These are phyloP conservation scores for Epichloe gansuensis DNA, from an alignment of 2,329 filamentous ascomycete genomes.

Conservation along the genomic window DNA sequence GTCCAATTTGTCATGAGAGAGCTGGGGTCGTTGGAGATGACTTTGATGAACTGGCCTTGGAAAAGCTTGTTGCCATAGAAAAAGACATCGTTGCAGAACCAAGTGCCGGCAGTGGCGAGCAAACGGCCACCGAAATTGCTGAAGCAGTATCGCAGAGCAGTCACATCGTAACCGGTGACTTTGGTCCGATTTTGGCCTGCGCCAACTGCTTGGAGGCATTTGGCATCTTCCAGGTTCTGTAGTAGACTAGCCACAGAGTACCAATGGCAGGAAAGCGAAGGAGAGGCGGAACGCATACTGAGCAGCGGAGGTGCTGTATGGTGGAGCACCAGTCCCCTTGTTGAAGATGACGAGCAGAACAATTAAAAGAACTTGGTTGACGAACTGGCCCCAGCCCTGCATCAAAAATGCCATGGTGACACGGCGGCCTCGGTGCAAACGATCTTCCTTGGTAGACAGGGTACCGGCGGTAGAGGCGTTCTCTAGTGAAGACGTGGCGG, in stretches of 20 bases:
- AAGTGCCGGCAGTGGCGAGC: conserved; percentile 73
- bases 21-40: conserved; percentile 56
- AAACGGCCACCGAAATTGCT: conserved; percentile 77
- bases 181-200: conserved; percentile 71
- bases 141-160: conserved; percentile 68
- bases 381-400: conserved; percentile 96
- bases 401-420: conserved; percentile 94
- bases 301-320: conserved; percentile 64
- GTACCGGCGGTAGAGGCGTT: conserved; percentile 76
- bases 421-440: conserved; percentile 88
- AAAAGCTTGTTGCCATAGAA: conserved; percentile 99
- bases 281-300: conserved; percentile 90
- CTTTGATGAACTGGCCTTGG: conserved; percentile 78
- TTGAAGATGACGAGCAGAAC: conserved; percentile 81
- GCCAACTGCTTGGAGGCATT: conserved; percentile 73
- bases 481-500: conserved; percentile 89
- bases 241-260: conserved; percentile 91
- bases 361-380: conserved; percentile 87
- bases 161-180: conserved; percentile 86
- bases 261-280: conserved; percentile 81
- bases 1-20: conserved; percentile 81
- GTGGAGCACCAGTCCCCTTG: conserved; percentile 57
- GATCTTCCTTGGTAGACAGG: conserved; percentile 81
- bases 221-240: conserved; percentile 90
- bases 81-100: conserved; percentile 97